phyloP scores from a whole-genome alignment of 139 green algal genomes.

The Tetraselmis chui region DNA sequence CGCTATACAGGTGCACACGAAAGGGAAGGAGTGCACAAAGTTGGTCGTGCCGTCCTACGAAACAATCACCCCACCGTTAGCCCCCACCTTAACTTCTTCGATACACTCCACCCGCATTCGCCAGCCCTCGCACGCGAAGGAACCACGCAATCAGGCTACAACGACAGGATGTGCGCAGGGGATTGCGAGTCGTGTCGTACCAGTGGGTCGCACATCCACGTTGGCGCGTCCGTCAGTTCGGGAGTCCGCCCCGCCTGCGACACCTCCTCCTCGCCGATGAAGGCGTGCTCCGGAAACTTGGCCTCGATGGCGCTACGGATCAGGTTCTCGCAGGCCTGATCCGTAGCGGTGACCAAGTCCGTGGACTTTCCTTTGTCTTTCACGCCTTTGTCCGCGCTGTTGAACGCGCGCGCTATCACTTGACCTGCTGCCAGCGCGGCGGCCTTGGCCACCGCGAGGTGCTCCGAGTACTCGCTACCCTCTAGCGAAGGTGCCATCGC shows the following conservation, averaged over 20 bases:
- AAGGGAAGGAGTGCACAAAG: slow-evolving; percentile 96
- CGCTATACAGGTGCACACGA: slow-evolving; percentile 84
- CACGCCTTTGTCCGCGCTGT: slow-evolving; percentile 26
- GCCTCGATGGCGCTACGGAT: slow-evolving; percentile 36
- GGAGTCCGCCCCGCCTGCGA: slow-evolving; percentile 34
- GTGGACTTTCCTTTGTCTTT: slow-evolving; percentile 34
- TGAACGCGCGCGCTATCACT: slow-evolving; percentile 26
- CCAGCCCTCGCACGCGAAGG: not conserved
- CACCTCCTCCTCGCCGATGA: slow-evolving; percentile 76
- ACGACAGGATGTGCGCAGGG: too few species aligned
- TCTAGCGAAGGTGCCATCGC: too few species aligned
- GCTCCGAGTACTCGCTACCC: not conserved
- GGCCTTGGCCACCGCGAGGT: slow-evolving; percentile 23
- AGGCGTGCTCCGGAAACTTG: slow-evolving; percentile 64
- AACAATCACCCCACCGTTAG: not conserved
- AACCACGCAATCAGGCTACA: not conserved
- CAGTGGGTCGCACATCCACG: slow-evolving; percentile 84
- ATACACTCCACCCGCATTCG: not conserved
- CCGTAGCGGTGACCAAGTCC: slow-evolving; percentile 95
- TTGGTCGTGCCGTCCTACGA: slow-evolving; percentile 87
- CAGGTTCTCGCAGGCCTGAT: slow-evolving; percentile 76
- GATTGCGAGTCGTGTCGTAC: slow-evolving; percentile 25
- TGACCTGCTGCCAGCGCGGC: slow-evolving; percentile 33
- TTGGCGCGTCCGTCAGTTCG: slow-evolving; percentile 74
- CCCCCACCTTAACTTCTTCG: not conserved